phyloP scores from a whole-genome alignment of 169 alveolate species.

The Eimeria acervulina region DNA sequence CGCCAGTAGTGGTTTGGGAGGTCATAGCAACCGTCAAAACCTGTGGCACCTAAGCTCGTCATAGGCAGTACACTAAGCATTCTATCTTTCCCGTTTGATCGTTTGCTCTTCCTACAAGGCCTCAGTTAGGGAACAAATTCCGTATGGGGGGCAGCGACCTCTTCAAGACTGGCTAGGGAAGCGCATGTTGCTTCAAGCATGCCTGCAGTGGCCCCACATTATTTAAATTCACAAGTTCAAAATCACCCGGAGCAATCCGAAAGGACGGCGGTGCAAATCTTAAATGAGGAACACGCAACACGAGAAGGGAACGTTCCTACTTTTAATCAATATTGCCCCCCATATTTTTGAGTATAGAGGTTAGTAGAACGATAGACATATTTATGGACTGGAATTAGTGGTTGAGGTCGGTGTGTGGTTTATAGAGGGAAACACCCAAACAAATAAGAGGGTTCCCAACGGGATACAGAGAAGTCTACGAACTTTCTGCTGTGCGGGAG shows the following conservation, averaged over 20 bases:
- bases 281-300: not conserved
- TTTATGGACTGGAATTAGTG: not conserved
- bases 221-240: not conserved
- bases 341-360: not conserved
- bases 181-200: conserved; percentile 50
- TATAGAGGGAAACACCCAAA: not conserved
- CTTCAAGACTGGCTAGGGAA: conserved; percentile 60
- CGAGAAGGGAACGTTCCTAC: not conserved
- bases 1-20: not conserved
- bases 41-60: not conserved
- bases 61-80: not conserved
- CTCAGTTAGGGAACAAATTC: not conserved
- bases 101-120: not conserved
- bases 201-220: not conserved
- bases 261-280: not conserved
- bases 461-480: not conserved
- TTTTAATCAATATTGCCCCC: not conserved
- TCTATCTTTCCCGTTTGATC: not conserved
- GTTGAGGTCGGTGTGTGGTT: not conserved
- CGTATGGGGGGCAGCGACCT: not conserved
- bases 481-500: not conserved
- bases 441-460: not conserved
- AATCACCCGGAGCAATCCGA: not conserved
- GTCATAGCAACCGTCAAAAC: not conserved
- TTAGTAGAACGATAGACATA: not conserved